Conservation (phyloP, 164 flowering plant genomes). For the Paratinospora sagittata region DNA sequence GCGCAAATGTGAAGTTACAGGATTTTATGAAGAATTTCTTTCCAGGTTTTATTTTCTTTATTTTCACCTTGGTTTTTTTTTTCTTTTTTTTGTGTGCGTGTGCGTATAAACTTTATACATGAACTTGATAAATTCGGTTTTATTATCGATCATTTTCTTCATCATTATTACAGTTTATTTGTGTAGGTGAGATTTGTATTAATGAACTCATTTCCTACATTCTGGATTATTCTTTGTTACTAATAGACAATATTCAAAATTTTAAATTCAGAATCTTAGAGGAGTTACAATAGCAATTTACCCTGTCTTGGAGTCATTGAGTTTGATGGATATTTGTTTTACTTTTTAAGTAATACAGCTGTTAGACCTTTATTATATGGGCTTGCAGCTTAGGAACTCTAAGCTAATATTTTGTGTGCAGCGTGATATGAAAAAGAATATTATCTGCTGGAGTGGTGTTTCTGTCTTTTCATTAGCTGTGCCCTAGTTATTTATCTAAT, state of each 20-base stretch:
- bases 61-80: no score
- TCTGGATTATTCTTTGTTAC: neutral
- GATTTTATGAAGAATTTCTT: no score
- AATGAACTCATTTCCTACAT: neutral
- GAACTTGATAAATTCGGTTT: no score
- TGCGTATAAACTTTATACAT: no score
- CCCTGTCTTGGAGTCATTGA: neutral
- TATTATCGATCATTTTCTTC: no score
- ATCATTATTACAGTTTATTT: neutral
- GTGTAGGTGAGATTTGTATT: neutral
- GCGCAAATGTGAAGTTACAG: no score
- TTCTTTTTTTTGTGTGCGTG: no score
- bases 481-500: neutral
- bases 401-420: neutral
- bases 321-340: neutral
- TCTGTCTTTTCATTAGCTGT: neutral
- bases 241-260: neutral
- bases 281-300: neutral
- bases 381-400: neutral
- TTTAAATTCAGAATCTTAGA: neutral
- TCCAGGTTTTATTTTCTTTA: no score
- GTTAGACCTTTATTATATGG: neutral
- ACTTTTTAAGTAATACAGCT: neutral
- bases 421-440: neutral
- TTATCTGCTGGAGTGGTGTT: neutral